Base-by-base conservation (phyloP, 2,329 filamentous ascomycete species). In the Pseudogymnoascus pannorum region DNA sequence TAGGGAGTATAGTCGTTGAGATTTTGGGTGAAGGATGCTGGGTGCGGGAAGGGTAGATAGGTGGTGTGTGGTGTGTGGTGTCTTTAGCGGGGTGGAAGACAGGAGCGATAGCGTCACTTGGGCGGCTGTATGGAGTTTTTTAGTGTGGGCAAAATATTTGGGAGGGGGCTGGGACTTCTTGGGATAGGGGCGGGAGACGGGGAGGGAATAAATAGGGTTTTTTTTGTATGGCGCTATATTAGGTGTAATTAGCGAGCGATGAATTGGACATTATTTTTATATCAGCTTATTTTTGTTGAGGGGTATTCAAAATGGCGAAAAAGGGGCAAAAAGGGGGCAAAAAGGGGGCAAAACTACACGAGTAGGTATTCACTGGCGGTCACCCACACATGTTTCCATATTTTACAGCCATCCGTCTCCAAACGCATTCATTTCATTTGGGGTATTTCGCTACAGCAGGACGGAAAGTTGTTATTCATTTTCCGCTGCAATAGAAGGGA, bases 1-100 rank as follows among this genome's bases (percentile, higher is more conserved):
- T 48, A 48, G 42, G 42, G 42, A 48, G 42, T 48, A 48, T 24
- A 48, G 42, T 48, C 42, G 42, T 48, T 48, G 42, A 48, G 20
- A 20, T 18, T 18, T 20, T 20, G 16, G 16, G n/a, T n/a, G n/a
- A n/a, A n/a, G n/a, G n/a, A n/a, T n/a, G n/a, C n/a, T n/a, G n/a
- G n/a, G 0, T 9, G 20, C 6, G 8, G 18, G 20, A 7, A 44
- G 0, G 20, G 11, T 18, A 38, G 16, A 16, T 18, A 7, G 36
- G 16, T 20, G 8, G 38, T 42, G 38, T 24, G 18, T 24, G 4
- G 24, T 48, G 20, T 12, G 42, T 24, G 4, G 24, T 48, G 20
- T 12, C 20, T 48, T 48, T 48, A 48, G 42, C 42, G 60, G 85
- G 77, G 5, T 89, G 42, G 42, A 48, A 48, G 20, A 24, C 12